Conservation (phyloP, 768 basidiomycete genomes). For the Tricholoma terreum region DNA sequence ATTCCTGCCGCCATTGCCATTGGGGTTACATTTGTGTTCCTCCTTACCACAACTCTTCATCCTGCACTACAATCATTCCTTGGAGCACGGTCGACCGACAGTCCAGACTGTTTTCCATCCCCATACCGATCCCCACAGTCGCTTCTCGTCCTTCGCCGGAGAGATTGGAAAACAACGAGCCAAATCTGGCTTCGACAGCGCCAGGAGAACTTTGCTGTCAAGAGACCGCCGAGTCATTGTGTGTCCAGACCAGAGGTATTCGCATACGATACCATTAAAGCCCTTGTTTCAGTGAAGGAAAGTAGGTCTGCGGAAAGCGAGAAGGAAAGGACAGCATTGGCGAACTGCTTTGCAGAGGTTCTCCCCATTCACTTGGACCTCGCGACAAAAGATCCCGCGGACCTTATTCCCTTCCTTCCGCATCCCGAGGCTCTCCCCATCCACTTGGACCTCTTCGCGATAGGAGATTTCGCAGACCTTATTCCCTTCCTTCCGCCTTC, state of each 20-base stretch:
- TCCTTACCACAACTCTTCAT: neutral
- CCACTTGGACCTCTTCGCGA: neutral
- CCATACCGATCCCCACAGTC: neutral
- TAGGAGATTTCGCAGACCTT: neutral
- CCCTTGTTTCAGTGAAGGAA: neutral
- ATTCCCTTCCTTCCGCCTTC: neutral
- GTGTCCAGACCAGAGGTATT: too few relatives aligned
- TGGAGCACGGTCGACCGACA: neutral
- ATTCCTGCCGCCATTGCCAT: neutral
- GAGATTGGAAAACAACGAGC: neutral
- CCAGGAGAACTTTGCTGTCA: neutral
- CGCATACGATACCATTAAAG: neutral
- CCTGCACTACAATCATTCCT: neutral
- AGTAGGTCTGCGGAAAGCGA: neutral
- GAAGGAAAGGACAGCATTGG: neutral
- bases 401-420: too few relatives aligned
- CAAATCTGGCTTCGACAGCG: neutral
- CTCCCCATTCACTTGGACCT: neutral
- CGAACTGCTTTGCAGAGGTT: neutral
- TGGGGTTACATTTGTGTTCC: neutral
- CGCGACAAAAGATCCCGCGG: too few relatives aligned
- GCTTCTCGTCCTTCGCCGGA: neutral
- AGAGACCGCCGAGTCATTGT: neutral
- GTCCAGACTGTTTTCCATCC: neutral
- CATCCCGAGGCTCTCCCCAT: neutral